These are phyloP conservation scores for Penicillium bialowiezense DNA, from an alignment of 495 filamentous ascomycete genomes.

Conservation along the genomic window DNA sequence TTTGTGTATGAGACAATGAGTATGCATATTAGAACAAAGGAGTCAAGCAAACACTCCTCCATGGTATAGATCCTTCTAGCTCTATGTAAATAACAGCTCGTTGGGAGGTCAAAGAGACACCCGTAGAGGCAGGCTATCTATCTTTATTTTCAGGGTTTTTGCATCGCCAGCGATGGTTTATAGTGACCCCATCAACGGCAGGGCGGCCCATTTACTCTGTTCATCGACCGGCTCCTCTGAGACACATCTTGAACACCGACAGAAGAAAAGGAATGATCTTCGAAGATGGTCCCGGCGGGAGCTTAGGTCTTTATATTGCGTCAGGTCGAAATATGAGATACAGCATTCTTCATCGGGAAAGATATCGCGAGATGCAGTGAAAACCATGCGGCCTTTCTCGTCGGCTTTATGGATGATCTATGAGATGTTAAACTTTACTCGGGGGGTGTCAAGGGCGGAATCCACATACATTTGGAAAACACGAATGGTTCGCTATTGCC, in stretches of 20 bases:
- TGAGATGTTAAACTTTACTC: background rate
- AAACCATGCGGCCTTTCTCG: slow-evolving; percentile 34
- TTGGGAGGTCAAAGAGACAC: no score
- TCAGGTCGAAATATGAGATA: slow-evolving; percentile 40
- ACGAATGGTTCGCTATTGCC: slow-evolving; percentile 39
- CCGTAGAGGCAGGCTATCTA: no score
- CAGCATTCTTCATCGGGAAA: slow-evolving; percentile 38
- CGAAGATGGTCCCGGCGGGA: slow-evolving; percentile 30
- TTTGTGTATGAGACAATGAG: no score
- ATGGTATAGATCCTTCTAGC: no score
- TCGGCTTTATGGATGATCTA: slow-evolving; percentile 40
- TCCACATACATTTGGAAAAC: slow-evolving; percentile 35
- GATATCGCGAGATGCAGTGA: slow-evolving; percentile 34
- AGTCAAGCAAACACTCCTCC: no score
- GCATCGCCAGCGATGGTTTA: slow-evolving; percentile 5
- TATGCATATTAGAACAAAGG: no score
- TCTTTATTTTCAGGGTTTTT: background rate
- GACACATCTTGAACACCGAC: slow-evolving; percentile 31
- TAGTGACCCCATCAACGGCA: slow-evolving; percentile 18
- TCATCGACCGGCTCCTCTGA: slow-evolving; percentile 21
- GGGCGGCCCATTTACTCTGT: slow-evolving; percentile 8
- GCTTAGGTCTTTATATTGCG: slow-evolving; percentile 16
- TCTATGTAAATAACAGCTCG: no score
- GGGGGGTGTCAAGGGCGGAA: background rate
- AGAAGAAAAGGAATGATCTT: slow-evolving; percentile 32